Conservation (phyloP, 495 filamentous ascomycete genomes). For the Penicillium lividum region DNA sequence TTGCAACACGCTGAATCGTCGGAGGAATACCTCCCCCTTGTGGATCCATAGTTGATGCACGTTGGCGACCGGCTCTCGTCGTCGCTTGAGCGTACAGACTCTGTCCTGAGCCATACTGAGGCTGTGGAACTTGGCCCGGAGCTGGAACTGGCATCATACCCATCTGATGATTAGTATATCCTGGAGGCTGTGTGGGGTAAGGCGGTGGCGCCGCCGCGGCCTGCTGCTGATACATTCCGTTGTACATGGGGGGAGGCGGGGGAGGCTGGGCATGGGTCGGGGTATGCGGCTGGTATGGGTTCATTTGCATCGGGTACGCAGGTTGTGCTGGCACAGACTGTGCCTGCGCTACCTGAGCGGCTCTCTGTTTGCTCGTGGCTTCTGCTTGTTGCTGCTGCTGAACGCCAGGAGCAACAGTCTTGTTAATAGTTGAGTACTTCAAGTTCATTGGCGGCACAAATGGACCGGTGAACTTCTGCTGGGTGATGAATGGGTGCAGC, state of each 20-base stretch:
- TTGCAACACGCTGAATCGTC: constrained; percentile 92
- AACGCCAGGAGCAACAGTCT: constrained; percentile 92
- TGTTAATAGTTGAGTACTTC: constrained; percentile 76
- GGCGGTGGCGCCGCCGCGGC: constrained; percentile 75
- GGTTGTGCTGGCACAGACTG: constrained; percentile 61
- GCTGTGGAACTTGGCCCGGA: constrained; percentile 62
- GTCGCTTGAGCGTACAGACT: constrained; percentile 88
- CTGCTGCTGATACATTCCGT: constrained; percentile 73
- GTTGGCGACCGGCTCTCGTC: constrained; percentile 77
- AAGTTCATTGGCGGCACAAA: constrained; percentile 98
- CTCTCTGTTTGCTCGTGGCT: constrained; percentile 84
- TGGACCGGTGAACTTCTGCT: constrained; percentile 92
- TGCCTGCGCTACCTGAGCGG: constrained; percentile 62
- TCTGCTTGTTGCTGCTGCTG: constrained; percentile 96
- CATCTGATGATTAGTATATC: constrained; percentile 72
- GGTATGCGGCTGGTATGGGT: constrained; percentile 45
- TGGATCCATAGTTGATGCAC: constrained; percentile 94
- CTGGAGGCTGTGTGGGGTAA: constrained; percentile 69
- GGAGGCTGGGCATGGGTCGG: constrained; percentile 55
- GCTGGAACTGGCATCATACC: constrained; percentile 50
- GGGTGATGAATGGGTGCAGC: constrained; percentile 97
- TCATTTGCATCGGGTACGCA: constrained; percentile 61
- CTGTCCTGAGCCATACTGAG: constrained; percentile 64
- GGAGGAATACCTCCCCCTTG: constrained; percentile 88
- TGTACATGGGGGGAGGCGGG: constrained; percentile 61